Evolutionary conservation across 208 protist species (phyloP), one percentile per base, ranked within the genome.

Genomic region (Borovskyia barvae): DNA sequence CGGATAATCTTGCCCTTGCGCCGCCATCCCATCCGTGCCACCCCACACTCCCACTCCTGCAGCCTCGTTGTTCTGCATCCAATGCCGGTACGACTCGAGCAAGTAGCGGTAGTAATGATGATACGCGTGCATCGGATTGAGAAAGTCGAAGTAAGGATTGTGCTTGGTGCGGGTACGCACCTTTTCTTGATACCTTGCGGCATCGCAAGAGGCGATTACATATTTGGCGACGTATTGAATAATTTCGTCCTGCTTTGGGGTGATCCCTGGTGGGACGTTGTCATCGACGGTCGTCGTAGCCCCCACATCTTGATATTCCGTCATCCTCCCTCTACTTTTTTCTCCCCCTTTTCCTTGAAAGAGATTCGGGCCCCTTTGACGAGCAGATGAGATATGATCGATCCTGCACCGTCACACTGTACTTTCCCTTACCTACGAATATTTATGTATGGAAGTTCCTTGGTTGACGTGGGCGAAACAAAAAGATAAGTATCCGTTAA

Each of bases 191-290:
- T 86, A 90, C 5, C 77, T 72, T 6, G 83, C 79, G 5, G 72
- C 66, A 59, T 93, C 73, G 42, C 82, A 88, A 20, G 72, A 83
- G 26, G 65, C 68, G 2, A 85, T 83, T n/a, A 93, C 82, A 53
- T 87, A 88, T 43, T 89, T 80, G 43, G 87, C 87, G 6, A 88
- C 83, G 49, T 86, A 69, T 45, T 89, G 79, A 35, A 93, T 91
- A 57, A 93, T 88, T 5, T 80, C 71, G 61, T 93, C 87, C 47
- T 93, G 83, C 49, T 89, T 87, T 5, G 72, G 63, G 3, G 76
- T 77, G 26, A 93, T 83, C 30, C 82, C 87, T 6, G 57, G 51
- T 4, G 87, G 87, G 2, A 63, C 20, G 46, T 66, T 67, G 9
- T 68, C 64, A 30, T 76, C 62, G 11, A 46, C 47, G 37, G 50